A percentile compares a stretch with the other conserved stretches of the same genome.
phyloP scores from a whole-genome alignment of 768 basidiomycete species.

The Amanita subjunquillea region DNA sequence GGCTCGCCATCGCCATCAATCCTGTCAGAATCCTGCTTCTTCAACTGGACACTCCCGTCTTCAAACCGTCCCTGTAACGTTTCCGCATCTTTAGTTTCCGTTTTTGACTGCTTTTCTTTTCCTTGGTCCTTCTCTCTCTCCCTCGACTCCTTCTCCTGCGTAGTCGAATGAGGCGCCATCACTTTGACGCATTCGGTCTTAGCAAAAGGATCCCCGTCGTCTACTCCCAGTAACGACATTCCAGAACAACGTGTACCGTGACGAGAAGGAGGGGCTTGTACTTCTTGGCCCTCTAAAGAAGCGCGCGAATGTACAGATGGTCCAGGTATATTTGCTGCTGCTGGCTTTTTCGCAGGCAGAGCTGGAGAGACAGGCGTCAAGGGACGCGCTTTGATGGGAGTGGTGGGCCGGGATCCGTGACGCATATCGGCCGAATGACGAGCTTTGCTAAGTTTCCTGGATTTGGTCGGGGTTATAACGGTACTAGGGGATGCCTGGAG shows the following conservation, averaged over 20 bases:
- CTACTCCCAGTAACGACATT: conserved; percentile 20
- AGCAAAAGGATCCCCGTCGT: conserved; percentile 45
- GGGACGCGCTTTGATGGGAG: conserved; percentile 8
- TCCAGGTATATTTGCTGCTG: neutral
- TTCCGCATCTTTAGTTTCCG: neutral
- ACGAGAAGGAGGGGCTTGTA: conserved; percentile 13
- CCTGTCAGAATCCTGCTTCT: neutral
- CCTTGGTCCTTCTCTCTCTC: conserved; percentile 2
- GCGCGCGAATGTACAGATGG: neutral
- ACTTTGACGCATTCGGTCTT: conserved; percentile 42
- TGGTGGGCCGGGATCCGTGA: conserved; percentile 9
- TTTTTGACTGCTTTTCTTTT: neutral
- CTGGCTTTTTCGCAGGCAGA: neutral
- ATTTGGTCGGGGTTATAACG: conserved; percentile 11
- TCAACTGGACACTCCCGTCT: neutral
- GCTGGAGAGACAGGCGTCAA: conserved; percentile 5
- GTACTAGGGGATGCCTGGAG: neutral
- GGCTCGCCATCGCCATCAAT: conserved; percentile 1
- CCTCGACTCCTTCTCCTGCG: neutral
- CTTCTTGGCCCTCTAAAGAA: conserved; percentile 1
- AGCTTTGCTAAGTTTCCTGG: conserved; percentile 20
- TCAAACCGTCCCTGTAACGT: neutral
- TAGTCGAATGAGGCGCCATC: conserved; percentile 18
- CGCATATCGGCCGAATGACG: conserved; percentile 10
- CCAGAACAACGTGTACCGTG: conserved; percentile 22